Conservation (phyloP, 2,329 filamentous ascomycete species). For the Graphiopsis chlorocephala region DNA sequence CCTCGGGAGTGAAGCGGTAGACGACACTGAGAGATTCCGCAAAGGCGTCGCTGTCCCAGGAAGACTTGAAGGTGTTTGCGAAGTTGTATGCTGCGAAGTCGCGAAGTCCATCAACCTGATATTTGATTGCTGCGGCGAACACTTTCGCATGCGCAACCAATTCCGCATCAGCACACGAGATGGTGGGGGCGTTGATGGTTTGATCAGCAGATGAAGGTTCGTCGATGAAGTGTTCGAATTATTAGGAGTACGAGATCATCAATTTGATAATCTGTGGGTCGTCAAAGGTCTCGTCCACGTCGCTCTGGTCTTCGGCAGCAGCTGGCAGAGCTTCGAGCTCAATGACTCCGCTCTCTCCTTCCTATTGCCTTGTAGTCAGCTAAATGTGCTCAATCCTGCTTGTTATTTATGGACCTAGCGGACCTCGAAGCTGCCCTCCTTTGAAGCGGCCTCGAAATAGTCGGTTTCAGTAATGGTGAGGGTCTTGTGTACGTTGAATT, state of each 20-base stretch:
- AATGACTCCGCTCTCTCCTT: background rate
- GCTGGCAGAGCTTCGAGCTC: background rate
- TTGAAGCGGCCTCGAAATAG: slow-evolving; percentile 30
- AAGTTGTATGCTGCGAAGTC: slow-evolving; percentile 40
- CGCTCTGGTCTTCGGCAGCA: background rate
- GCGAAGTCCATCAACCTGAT: slow-evolving; percentile 40
- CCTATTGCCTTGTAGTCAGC: background rate
- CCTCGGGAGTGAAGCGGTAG: slow-evolving; percentile 42
- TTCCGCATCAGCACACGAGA: no score
- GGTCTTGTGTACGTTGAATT: slow-evolving; percentile 42
- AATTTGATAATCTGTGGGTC: background rate
- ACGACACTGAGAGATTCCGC: slow-evolving; percentile 41
- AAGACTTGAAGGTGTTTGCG: slow-evolving; percentile 32
- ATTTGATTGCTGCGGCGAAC: slow-evolving; percentile 45
- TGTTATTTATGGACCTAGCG: background rate
- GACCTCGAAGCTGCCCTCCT: background rate
- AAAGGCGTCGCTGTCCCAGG: slow-evolving; percentile 35
- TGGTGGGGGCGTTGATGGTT: no score
- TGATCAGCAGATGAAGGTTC: no score
- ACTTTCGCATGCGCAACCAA: slow-evolving; percentile 39
- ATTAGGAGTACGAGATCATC: background rate
- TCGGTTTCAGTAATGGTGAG: slow-evolving; percentile 41
- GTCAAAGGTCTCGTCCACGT: background rate
- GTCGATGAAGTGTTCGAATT: slow-evolving; percentile 16
- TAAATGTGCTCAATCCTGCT: background rate